phyloP scores from a whole-genome alignment of 2,329 filamentous ascomycete species.

The Aspergillus sp. region DNA sequence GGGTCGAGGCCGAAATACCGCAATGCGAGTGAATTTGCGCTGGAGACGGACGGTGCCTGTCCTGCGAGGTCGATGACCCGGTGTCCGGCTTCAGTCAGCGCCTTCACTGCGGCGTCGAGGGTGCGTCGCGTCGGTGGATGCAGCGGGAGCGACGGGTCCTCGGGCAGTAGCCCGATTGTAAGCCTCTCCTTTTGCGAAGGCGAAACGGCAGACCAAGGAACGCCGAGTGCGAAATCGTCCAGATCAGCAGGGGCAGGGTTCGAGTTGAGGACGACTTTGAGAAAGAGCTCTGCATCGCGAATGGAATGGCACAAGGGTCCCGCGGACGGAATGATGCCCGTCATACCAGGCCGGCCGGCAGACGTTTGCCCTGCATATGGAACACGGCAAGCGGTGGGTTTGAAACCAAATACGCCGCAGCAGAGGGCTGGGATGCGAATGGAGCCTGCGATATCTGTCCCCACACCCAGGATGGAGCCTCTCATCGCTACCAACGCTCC shows the following conservation, averaged over 20 bases:
- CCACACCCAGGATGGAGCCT: conserved; percentile 58
- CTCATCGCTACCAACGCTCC: conserved; percentile 58
- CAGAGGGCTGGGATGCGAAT: conserved; percentile 49
- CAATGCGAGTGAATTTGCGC: neutral
- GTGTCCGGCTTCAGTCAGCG: neutral
- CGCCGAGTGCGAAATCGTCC: neutral
- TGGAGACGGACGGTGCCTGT: neutral
- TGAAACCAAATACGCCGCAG: conserved; percentile 50
- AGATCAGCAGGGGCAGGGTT: neutral
- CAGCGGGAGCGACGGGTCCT: neutral
- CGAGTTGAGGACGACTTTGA: neutral
- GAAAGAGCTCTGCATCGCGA: neutral
- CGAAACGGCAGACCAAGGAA: neutral
- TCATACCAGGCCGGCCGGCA: neutral
- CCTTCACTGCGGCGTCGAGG: neutral
- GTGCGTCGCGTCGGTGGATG: neutral
- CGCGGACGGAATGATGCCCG: neutral
- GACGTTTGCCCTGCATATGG: neutral
- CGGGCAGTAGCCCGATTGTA: neutral
- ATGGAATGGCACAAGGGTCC: neutral
- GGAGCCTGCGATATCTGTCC: conserved; percentile 57
- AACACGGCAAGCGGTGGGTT: conserved; percentile 30
- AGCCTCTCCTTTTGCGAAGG: neutral
- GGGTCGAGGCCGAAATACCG: neutral
- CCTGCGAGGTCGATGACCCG: neutral